Evolutionary conservation across 306 rosid genomes (phyloP).

Genomic region (Lagenaria siceraria): DNA sequence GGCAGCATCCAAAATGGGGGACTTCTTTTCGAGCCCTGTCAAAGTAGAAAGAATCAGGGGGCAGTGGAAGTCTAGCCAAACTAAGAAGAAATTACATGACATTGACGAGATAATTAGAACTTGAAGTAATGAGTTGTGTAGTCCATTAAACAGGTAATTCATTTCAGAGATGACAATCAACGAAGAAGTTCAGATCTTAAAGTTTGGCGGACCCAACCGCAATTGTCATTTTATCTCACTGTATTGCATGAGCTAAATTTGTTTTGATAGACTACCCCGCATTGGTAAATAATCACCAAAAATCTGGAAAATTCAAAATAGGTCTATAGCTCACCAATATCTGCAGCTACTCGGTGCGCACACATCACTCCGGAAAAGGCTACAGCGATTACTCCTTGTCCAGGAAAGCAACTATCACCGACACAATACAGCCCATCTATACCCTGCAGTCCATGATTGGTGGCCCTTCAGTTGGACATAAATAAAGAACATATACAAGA

Average conservation of each 20-base stretch:
- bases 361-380: slow-evolving; percentile 97
- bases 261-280: neutral
- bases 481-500: slow-evolving; percentile 5
- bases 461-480: slow-evolving; percentile 6
- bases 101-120: neutral
- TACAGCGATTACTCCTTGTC: slow-evolving; percentile 97
- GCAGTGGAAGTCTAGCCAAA: neutral
- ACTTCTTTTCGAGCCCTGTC: slow-evolving; percentile 79
- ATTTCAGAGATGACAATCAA: neutral
- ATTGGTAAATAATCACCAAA: neutral
- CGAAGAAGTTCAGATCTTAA: neutral
- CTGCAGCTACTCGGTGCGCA: slow-evolving; percentile 94
- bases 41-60: slow-evolving; percentile 1
- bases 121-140: neutral
- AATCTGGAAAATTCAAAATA: neutral
- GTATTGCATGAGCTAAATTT: neutral
- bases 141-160: neutral
- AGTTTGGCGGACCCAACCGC: neutral
- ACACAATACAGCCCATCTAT: slow-evolving; percentile 87
- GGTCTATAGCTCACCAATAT: slow-evolving; percentile 45
- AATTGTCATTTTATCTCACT: neutral
- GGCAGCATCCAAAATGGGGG: slow-evolving; percentile 59
- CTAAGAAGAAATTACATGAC: neutral
- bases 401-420: slow-evolving; percentile 98
- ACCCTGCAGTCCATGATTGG: slow-evolving; percentile 38